A percentile compares a stretch with the other conserved stretches of the same genome.
Conservation (phyloP, 306 rosid genomes). For the Ormosia semicastrata region DNA sequence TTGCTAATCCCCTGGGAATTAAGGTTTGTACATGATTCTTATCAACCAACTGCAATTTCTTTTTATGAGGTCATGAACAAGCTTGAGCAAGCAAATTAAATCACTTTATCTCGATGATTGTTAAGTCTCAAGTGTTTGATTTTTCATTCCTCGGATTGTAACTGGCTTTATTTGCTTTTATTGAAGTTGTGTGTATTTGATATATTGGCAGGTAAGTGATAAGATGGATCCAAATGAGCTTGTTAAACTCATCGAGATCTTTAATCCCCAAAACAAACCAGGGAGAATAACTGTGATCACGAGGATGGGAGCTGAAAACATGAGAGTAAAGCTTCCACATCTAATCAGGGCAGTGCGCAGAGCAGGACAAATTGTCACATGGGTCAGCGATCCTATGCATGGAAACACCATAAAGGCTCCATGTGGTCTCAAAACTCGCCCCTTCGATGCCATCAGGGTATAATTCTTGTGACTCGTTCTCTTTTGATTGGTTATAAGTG, state of each 20-base stretch:
- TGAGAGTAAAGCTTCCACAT: slow-evolving; percentile 99
- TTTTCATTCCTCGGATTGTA: not conserved
- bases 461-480: slow-evolving; percentile 3
- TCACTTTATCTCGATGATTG: not conserved
- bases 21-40: slow-evolving; percentile 58
- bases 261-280: slow-evolving; percentile 91
- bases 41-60: not conserved
- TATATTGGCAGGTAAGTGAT: slow-evolving; percentile 70
- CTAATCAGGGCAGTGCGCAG: slow-evolving; percentile 89
- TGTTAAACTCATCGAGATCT: slow-evolving; percentile 82
- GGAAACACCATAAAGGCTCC: slow-evolving; percentile 99
- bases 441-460: slow-evolving; percentile 96
- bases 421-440: slow-evolving; percentile 98
- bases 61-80: not conserved
- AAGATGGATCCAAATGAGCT: slow-evolving; percentile 96
- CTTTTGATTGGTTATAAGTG: not conserved
- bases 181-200: slow-evolving; percentile 9
- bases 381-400: slow-evolving; percentile 99
- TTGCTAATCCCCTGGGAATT: slow-evolving; percentile 95
- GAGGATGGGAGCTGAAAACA: slow-evolving; percentile 99
- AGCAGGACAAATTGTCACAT: slow-evolving; percentile 90
- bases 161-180: not conserved
- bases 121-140: not conserved
- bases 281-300: slow-evolving; percentile 93
- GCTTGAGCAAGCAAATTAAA: not conserved